Evolutionary conservation across 768 basidiomycete genomes (phyloP).

Genomic region (Leccinum fibrillosum): DNA sequence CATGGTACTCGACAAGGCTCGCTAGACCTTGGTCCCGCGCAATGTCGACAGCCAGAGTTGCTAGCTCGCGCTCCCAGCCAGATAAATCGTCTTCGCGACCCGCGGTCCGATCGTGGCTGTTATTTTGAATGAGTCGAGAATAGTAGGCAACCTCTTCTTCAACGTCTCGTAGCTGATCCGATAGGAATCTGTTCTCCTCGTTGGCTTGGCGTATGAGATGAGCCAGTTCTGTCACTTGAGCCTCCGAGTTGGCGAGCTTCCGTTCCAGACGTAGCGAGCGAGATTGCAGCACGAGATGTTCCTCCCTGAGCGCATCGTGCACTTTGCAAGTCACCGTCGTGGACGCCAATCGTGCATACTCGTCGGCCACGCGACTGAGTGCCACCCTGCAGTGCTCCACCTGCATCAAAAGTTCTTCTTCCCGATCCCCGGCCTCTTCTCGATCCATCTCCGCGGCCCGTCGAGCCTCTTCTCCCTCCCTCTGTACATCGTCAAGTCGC

Average conservation of each 20-base stretch:
- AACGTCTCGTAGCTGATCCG: constrained; percentile 14
- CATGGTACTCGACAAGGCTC: constrained; percentile 13
- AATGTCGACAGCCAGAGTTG: constrained; percentile 16
- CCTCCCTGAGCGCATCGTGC: constrained; percentile 39
- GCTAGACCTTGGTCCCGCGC: constrained; percentile 8
- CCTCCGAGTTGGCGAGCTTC: constrained; percentile 65
- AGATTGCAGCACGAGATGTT: constrained; percentile 38
- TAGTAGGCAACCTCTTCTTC: constrained; percentile 19
- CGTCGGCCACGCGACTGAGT: constrained; percentile 47
- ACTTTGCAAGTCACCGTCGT: constrained; percentile 37
- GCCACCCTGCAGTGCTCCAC: constrained; percentile 48
- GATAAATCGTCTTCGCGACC: neutral
- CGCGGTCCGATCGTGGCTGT: neutral
- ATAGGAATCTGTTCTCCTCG: constrained; percentile 49
- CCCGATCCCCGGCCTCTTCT: constrained; percentile 34
- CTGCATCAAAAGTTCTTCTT: constrained; percentile 46
- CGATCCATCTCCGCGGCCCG: constrained; percentile 31
- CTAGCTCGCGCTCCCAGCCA: constrained; percentile 20
- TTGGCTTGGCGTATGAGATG: constrained; percentile 56
- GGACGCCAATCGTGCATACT: constrained; percentile 51
- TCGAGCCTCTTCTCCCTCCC: constrained; percentile 36
- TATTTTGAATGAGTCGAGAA: constrained; percentile 10
- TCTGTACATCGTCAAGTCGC: constrained; percentile 35
- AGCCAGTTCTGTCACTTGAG: constrained; percentile 62
- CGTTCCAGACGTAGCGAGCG: constrained; percentile 56